Conservation (phyloP, 495 filamentous ascomycete species). For the Hyphodiscus hymeniophilus region DNA sequence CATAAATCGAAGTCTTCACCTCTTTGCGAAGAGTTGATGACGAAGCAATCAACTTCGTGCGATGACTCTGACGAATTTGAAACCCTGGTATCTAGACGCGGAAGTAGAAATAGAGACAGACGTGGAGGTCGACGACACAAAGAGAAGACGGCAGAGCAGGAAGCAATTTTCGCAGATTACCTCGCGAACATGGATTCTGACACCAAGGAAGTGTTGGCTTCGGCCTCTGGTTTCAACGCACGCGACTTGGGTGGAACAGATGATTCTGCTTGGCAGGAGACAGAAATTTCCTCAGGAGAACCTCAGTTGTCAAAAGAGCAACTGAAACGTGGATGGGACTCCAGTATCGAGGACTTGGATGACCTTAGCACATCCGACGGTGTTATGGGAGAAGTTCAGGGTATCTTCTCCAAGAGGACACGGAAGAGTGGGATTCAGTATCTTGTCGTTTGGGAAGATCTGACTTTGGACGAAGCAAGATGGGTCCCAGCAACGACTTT, state of each 20-base stretch:
- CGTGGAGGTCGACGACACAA: not conserved
- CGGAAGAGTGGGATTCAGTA: conserved; percentile 40
- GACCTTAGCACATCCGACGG: conserved; percentile 36
- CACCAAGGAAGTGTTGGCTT: conserved; percentile 12
- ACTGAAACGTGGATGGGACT: conserved; percentile 29
- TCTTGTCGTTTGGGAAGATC: conserved; percentile 38
- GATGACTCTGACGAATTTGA: not conserved
- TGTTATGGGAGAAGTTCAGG: conserved; percentile 24
- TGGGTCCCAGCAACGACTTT: conserved; percentile 37
- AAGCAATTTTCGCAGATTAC: conserved; percentile 60
- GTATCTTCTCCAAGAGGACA: conserved; percentile 33
- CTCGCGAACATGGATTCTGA: conserved; percentile 56
- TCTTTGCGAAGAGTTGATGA: too few species aligned
- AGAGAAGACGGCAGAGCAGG: conserved; percentile 36
- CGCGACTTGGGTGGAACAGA: conserved; percentile 43
- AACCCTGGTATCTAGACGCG: not conserved
- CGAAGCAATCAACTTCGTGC: too few species aligned
- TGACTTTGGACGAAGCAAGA: conserved; percentile 36
- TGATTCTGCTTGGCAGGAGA: conserved; percentile 23
- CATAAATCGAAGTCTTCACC: not conserved
- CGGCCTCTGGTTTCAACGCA: conserved; percentile 14
- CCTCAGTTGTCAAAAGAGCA: not conserved
- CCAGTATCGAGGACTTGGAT: conserved; percentile 36
- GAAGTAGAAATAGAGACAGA: not conserved
- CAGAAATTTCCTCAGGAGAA: conserved; percentile 17